Conservation (phyloP, 192 early-diverging fungal genomes). For the Coemansia sp. region DNA sequence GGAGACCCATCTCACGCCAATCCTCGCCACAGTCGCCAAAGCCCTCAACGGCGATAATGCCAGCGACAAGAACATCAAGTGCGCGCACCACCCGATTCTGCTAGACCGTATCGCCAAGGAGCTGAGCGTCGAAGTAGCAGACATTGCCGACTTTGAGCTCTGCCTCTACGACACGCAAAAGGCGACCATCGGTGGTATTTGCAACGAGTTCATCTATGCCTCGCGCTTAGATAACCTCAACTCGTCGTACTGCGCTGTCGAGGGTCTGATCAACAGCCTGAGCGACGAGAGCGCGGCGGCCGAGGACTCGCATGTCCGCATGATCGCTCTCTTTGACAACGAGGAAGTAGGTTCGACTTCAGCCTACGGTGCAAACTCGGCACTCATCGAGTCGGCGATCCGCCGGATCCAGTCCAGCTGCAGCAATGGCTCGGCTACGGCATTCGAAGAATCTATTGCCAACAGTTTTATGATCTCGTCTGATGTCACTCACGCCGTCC, state of each 20-base stretch:
- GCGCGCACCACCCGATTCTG: constrained; percentile 79
- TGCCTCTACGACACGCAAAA: constrained; percentile 96
- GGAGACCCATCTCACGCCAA: constrained; percentile 89
- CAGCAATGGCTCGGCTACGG: constrained; percentile 43
- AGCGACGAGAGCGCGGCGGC: constrained; percentile 35
- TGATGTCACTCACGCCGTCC: constrained; percentile 92
- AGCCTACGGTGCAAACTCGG: constrained; percentile 94
- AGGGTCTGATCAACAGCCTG: constrained; percentile 53
- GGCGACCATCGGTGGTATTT: constrained; percentile 85
- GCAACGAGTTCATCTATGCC: constrained; percentile 94
- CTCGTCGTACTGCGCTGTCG: constrained; percentile 91
- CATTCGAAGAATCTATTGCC: constrained; percentile 85
- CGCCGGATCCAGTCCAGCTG: constrained; percentile 62
- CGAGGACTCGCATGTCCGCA: constrained; percentile 65
- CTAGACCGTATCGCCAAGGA: constrained; percentile 78
- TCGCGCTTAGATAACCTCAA: constrained; percentile 95
- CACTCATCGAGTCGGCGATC: constrained; percentile 75
- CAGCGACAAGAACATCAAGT: constrained; percentile 13
- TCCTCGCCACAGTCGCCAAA: constrained; percentile 76
- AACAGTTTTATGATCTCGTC: constrained; percentile 88
- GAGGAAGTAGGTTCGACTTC: constrained; percentile 95
- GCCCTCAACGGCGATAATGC: constrained; percentile 42
- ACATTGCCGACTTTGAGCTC: constrained; percentile 96
- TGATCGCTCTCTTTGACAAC: constrained; percentile 96
- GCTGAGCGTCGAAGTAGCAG: constrained; percentile 59